Base-by-base conservation (phyloP, 305 asterid species). In the Fraxinus greggii region DNA sequence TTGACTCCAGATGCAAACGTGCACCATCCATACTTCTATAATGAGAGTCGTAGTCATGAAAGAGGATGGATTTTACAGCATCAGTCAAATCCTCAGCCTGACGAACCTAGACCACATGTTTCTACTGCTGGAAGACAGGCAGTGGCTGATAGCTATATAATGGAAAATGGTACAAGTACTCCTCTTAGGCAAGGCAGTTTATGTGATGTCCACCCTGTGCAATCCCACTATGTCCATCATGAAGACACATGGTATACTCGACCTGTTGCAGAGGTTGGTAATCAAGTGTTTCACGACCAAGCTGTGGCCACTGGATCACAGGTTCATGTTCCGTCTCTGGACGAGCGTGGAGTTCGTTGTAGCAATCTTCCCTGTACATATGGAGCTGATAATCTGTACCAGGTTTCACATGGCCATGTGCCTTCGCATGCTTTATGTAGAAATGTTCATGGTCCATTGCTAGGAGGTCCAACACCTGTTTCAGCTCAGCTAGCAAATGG, bases 21-120 rank as follows among this genome's bases (percentile, higher is more conserved):
- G 83, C 94, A 89, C 72, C 90, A 90, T 81, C 89, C 90, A 4
- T 91, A 84, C 87, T 90, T 87, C 32, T 90, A 89, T 84, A 51
- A 85, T 40, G 97, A 92, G 85, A 76, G 79, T 36, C 92, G 85
- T 81, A 85, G 85, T 84, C 93, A 88, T 72, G 97, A 94, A 48
- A 93, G 95, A 82, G 95, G 94, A 45, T 89, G 97, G 97, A 79
- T 83, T 40, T 84, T 92, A 40, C 97, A 90, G 19, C 97, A 89
- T 81, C 97, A 91, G 45, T 42, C 88, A 23, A 83, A 75, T 87
- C 87, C 93, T 82, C 89, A 90, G 91, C 78, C 86, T 1, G 98
- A 94, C 81, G 98, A 95, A 77, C 12, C 67, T 19, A 19, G 67
- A 56, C 82, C 82, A 19, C 97, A 85, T 61, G 79, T 82, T n/a